Conservation (phyloP, 257 asterid genomes). For the Haberlea rhodopensis region DNA sequence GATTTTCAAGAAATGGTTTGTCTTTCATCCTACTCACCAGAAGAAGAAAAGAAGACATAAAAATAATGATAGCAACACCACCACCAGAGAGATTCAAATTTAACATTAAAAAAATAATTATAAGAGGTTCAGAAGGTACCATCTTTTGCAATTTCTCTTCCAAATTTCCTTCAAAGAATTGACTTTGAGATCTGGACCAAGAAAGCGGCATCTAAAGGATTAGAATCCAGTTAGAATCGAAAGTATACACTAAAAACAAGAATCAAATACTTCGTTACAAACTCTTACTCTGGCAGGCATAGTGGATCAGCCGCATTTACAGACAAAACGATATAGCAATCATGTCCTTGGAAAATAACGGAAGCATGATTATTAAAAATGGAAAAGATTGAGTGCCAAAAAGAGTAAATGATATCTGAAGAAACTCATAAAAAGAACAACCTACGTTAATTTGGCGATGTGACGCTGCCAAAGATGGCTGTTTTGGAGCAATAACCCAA, state of each 20-base stretch:
- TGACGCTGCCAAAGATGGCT: slow-evolving; percentile 46
- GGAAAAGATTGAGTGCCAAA: slow-evolving; percentile 6
- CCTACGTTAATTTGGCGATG: slow-evolving; percentile 67
- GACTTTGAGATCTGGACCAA: slow-evolving; percentile 55
- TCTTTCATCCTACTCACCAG: slow-evolving; percentile 47
- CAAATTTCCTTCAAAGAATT: slow-evolving; percentile 45
- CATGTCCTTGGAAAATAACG: slow-evolving; percentile 46
- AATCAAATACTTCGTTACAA: not conserved
- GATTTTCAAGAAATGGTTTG: slow-evolving; percentile 55
- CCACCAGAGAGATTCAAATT: too few relatives aligned
- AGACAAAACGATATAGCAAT: slow-evolving; percentile 47
- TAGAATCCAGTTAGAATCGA: slow-evolving; percentile 26
- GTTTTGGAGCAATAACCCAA: slow-evolving; percentile 49
- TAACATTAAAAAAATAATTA: too few relatives aligned
- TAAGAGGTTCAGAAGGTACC: slow-evolving; percentile 40
- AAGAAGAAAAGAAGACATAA: too few relatives aligned
- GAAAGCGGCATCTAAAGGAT: slow-evolving; percentile 66
- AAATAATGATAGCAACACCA: too few relatives aligned
- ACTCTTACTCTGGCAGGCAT: slow-evolving; percentile 65
- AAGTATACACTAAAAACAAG: slow-evolving; percentile 4
- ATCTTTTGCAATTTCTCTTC: slow-evolving; percentile 54
- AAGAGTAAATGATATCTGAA: not conserved
- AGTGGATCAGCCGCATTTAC: slow-evolving; percentile 57
- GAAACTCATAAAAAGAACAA: slow-evolving; percentile 20
- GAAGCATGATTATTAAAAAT: slow-evolving; percentile 11